Base-by-base conservation (phyloP, 352 stramenopile genomes). In the Globisporangium recalcitrans region DNA sequence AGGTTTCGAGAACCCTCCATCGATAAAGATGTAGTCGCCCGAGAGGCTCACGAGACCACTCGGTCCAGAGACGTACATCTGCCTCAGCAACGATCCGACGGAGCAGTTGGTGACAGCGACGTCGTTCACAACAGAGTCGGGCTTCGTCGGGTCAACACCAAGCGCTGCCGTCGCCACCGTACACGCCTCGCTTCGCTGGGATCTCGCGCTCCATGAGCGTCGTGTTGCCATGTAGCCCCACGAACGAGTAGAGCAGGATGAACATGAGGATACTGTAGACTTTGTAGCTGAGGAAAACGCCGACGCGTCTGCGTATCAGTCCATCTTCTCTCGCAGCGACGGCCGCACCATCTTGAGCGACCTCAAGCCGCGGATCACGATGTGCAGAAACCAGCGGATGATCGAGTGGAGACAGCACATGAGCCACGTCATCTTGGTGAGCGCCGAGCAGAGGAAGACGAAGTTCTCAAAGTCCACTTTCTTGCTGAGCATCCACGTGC, bases 281-380 rank as follows among this genome's bases (percentile, higher is more conserved):
- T 56, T 83, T 80, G 70, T 80, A 83, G 57, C 72, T 80, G 24
- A 74, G 60, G 59, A 78, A 72, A 22, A 79, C 6, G 64, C 62
- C 48, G 61, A 58, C 10, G 47, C 65, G 42, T 83, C 70, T 0
- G 73, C 56, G 46, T 68, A 74, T 66, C 64, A 77, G 26, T 75
- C 69, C 11, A 77, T 44, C 5, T 64, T 60, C 6, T 67, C 47
- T 3, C 62, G 67, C 5, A 60, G 9, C 3, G 22, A 21, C 7
- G 60, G n/a, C 0, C 64, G 65, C 52, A 77, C 34, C 14, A 71
- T 1, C 78, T 76, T 69, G 76, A 97, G 47, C 80, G 89, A 64
- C 96, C 95, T 77, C 92, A 98, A 67, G 53, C 90, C 38, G 80
- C 91, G 13, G 69, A 67, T 55, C 1, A 36, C 40, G 10, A 85